Evolutionary conservation across 305 asterid genomes (phyloP).

Genomic region (Solanum aculeatissimum): DNA sequence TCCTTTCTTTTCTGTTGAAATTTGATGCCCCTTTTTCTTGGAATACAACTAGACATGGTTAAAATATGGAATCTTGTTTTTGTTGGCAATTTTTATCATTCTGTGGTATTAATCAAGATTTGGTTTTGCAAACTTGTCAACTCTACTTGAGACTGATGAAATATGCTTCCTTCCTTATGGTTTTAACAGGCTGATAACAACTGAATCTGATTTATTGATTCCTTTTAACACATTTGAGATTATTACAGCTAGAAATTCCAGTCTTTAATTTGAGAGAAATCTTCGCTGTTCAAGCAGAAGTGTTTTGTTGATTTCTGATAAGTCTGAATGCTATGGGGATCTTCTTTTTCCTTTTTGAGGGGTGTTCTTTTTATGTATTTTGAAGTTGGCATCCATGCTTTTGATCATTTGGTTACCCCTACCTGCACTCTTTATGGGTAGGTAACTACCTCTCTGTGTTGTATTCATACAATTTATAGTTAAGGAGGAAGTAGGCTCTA

Average conservation of each 20-base stretch:
- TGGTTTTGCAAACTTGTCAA: neutral
- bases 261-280: neutral
- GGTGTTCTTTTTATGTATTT: neutral
- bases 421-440: neutral
- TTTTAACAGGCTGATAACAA: neutral
- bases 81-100: neutral
- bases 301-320: neutral
- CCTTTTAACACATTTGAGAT: neutral
- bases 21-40: neutral
- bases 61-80: neutral
- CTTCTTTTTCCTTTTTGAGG: neutral
- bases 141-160: neutral
- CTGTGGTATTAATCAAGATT: neutral
- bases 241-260: neutral
- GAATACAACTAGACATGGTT: neutral
- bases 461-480: neutral
- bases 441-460: neutral
- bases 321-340: neutral
- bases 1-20: neutral
- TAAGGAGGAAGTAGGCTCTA: neutral
- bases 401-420: neutral
- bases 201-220: neutral
- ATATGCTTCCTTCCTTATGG: neutral
- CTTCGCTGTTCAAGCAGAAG: neutral
- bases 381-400: neutral